Evolutionary conservation across 441 rosid genomes (phyloP).

Genomic region (Adansonia gregorii): DNA sequence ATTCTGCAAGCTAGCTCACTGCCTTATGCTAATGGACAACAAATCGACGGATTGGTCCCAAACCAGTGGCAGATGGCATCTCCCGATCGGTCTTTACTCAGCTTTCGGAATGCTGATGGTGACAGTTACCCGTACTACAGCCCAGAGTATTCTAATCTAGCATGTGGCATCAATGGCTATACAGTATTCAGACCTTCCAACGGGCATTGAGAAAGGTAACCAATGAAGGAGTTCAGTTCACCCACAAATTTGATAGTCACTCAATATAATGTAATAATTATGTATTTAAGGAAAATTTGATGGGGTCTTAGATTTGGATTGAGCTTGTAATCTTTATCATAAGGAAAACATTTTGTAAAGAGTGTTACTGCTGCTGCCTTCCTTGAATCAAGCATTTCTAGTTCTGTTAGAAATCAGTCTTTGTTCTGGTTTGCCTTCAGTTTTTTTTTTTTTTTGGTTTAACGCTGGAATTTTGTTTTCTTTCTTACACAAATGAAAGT

Average conservation of each 20-base stretch:
- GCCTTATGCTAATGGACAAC: constrained; percentile 68
- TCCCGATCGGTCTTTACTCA: constrained; percentile 58
- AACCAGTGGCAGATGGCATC: constrained; percentile 69
- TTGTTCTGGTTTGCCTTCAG: neutral
- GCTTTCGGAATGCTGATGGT: constrained; percentile 57
- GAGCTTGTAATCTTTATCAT: constrained; percentile 51
- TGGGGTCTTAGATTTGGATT: constrained; percentile 49
- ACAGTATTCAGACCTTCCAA: constrained; percentile 72
- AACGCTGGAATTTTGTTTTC: too few relatives aligned
- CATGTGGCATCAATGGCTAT: constrained; percentile 62
- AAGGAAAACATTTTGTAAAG: constrained; percentile 55
- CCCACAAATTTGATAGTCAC: constrained; percentile 22
- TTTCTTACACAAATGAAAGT: too few relatives aligned
- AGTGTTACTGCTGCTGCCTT: constrained; percentile 45
- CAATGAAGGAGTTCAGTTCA: constrained; percentile 1
- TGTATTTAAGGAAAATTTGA: constrained; percentile 29
- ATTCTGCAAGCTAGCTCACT: constrained; percentile 50
- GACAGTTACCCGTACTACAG: constrained; percentile 52
- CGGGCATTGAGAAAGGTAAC: constrained; percentile 55
- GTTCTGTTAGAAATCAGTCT: constrained; percentile 28
- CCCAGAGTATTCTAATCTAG: constrained; percentile 53
- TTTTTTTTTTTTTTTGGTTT: neutral
- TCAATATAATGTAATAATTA: constrained; percentile 32
- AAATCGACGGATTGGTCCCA: constrained; percentile 56
- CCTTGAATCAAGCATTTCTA: constrained; percentile 34